phyloP scores from a whole-genome alignment of 805 yeast genomes.

The Diddensiella transvaalensis region DNA sequence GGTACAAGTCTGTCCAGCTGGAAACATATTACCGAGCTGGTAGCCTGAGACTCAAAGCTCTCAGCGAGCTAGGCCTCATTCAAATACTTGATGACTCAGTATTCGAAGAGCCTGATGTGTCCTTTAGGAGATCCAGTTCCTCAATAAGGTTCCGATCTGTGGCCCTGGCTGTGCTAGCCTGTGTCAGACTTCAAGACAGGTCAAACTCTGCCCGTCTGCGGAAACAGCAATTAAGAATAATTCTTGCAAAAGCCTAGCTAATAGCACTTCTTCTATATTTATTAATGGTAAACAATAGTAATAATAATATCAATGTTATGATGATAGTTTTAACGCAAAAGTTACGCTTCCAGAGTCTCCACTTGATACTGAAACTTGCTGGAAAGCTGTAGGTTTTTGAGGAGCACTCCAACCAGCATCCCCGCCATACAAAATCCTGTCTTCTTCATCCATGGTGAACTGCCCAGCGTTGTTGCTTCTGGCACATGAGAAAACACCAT shows the following conservation, averaged over 20 bases:
- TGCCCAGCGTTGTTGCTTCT: constrained; percentile 44
- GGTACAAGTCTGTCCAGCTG: constrained; percentile 8
- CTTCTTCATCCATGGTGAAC: constrained; percentile 50
- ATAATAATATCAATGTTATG: not conserved
- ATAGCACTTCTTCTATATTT: too few species aligned
- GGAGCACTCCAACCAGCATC: constrained; percentile 56
- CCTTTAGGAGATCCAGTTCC: not conserved
- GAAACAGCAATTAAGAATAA: not conserved
- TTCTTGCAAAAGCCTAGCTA: not conserved
- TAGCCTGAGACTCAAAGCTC: constrained; percentile 6
- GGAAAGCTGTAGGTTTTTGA: constrained; percentile 40
- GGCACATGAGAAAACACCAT: constrained; percentile 36
- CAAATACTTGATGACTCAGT: constrained; percentile 7
- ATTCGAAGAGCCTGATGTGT: not conserved
- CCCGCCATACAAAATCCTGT: constrained; percentile 59
- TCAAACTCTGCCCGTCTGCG: not conserved
- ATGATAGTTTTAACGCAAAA: constrained; percentile 32
- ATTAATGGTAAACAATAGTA: too few species aligned
- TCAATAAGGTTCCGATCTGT: constrained; percentile 4
- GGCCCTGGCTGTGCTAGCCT: constrained; percentile 8
- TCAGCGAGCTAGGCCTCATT: constrained; percentile 8
- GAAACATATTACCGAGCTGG: constrained; percentile 7
- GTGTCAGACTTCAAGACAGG: constrained; percentile 6
- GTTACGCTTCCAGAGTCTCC: constrained; percentile 39
- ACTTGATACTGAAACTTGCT: constrained; percentile 49